Conservation (phyloP, 768 basidiomycete genomes). For the Nidula microcarpa region DNA sequence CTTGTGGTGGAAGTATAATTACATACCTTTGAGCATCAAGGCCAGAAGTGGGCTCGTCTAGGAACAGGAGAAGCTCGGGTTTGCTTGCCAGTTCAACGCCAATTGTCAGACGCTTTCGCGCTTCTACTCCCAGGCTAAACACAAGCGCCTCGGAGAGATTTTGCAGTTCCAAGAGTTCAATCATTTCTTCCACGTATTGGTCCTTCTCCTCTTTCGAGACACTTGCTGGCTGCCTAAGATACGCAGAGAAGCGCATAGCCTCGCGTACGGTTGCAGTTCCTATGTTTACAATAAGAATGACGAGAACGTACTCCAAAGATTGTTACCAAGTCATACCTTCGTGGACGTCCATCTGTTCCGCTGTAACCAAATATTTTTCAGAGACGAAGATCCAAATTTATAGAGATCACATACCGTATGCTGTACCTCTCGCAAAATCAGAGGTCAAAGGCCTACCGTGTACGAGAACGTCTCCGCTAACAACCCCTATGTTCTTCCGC, state of each 20-base stretch:
- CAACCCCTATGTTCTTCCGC: slow-evolving; percentile 66
- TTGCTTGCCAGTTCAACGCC: slow-evolving; percentile 91
- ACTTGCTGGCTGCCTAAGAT: slow-evolving; percentile 71
- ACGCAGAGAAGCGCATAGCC: slow-evolving; percentile 82
- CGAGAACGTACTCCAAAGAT: neutral
- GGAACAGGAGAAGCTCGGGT: slow-evolving; percentile 71
- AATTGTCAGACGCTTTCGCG: slow-evolving; percentile 85
- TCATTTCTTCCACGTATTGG: slow-evolving; percentile 76
- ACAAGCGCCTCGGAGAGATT: slow-evolving; percentile 83
- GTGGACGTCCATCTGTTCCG: slow-evolving; percentile 86
- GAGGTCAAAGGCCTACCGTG: slow-evolving; percentile 59
- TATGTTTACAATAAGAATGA: slow-evolving; percentile 2
- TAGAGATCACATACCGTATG: slow-evolving; percentile 53
- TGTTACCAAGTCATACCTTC: slow-evolving; percentile 33
- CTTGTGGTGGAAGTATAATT: neutral
- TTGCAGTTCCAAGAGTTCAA: slow-evolving; percentile 81
- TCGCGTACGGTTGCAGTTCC: slow-evolving; percentile 79
- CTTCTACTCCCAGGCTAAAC: slow-evolving; percentile 61
- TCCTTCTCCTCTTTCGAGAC: slow-evolving; percentile 74
- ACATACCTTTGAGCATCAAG: slow-evolving; percentile 38
- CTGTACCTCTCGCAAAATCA: slow-evolving; percentile 61
- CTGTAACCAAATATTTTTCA: slow-evolving; percentile 25
- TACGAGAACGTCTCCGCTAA: slow-evolving; percentile 62
- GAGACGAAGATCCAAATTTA: slow-evolving; percentile 15
- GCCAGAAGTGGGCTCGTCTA: slow-evolving; percentile 49